phyloP scores from a whole-genome alignment of 805 yeast species.

The Myxozyma lipomycoides region DNA sequence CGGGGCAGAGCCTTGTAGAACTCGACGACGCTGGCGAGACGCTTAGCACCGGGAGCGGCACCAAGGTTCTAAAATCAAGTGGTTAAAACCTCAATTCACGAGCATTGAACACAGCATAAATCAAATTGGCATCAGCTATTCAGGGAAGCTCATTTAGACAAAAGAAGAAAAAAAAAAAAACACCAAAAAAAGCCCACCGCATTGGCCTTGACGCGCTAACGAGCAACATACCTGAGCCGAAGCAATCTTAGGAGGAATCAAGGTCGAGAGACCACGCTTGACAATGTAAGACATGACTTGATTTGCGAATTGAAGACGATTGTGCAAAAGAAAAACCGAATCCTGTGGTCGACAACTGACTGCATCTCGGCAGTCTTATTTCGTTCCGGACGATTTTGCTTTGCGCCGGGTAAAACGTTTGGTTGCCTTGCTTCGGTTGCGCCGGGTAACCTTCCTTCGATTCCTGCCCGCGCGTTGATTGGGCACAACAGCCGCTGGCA shows the following conservation, averaged over 20 bases:
- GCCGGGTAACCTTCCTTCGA: no score
- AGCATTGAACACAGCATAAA: not conserved
- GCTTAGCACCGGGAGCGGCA: conserved; percentile 92
- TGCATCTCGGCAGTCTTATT: no score
- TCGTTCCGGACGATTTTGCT: no score
- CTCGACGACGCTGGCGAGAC: conserved; percentile 90
- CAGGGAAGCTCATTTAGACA: not conserved
- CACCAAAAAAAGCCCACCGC: not conserved
- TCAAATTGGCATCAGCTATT: not conserved
- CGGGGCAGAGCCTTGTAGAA: conserved; percentile 96
- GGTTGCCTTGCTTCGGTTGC: no score
- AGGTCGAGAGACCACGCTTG: conserved; percentile 90
- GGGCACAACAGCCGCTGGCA: no score
- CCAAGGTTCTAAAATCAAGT: conserved; percentile 65
- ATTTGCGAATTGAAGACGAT: no score
- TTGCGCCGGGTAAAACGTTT: no score
- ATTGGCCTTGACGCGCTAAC: not conserved
- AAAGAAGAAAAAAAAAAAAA: conserved; percentile 2
- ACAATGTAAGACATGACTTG: conserved; percentile 77
- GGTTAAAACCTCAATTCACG: not conserved
- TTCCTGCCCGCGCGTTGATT: no score
- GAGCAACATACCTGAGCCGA: conserved; percentile 72
- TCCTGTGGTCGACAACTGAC: no score
- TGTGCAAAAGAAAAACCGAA: no score
- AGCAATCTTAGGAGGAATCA: conserved; percentile 98